phyloP scores from a whole-genome alignment of 768 basidiomycete genomes.

The Pleurotus citrinopileatus region DNA sequence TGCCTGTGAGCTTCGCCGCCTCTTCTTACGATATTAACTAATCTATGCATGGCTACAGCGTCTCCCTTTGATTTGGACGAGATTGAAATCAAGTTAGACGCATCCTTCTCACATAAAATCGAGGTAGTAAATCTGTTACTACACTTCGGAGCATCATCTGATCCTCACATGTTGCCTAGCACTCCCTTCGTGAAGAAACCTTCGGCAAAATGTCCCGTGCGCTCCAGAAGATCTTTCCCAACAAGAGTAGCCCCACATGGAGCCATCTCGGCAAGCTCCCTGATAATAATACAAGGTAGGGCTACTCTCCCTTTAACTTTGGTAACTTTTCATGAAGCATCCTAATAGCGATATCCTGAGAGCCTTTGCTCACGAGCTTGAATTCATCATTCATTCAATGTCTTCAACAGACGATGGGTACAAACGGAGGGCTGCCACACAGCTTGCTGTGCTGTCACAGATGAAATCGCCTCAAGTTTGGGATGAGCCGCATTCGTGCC shows the following conservation, averaged over 20 bases:
- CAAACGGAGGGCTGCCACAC: slow-evolving; percentile 27
- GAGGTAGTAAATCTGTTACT: slow-evolving; percentile 24
- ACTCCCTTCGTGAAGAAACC: slow-evolving; percentile 27
- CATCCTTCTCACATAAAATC: slow-evolving; percentile 37
- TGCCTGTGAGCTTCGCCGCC: background rate
- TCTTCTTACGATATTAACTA: background rate
- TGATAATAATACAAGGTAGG: slow-evolving; percentile 13
- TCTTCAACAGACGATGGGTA: slow-evolving; percentile 54
- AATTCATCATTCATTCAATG: slow-evolving; percentile 45
- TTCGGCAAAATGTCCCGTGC: slow-evolving; percentile 38
- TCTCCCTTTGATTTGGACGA: slow-evolving; percentile 22
- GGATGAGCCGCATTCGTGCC: slow-evolving; percentile 13
- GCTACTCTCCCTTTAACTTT: background rate
- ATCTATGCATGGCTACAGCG: background rate
- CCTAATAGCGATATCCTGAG: slow-evolving; percentile 40
- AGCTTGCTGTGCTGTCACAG: slow-evolving; percentile 31
- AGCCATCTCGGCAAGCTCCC: slow-evolving; percentile 6
- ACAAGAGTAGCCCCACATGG: slow-evolving; percentile 24
- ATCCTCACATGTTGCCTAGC: slow-evolving; percentile 20
- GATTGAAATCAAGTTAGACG: slow-evolving; percentile 34
- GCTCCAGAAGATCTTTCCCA: slow-evolving; percentile 34
- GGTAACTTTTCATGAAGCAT: slow-evolving; percentile 1
- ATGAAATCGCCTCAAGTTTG: slow-evolving; percentile 24
- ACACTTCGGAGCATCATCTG: background rate
- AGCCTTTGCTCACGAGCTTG: slow-evolving; percentile 41